Percentiles rank a stretch among this genome's conserved stretches.
Conservation (phyloP, 352 stramenopile species). For the Globisporangium echinulatum region DNA sequence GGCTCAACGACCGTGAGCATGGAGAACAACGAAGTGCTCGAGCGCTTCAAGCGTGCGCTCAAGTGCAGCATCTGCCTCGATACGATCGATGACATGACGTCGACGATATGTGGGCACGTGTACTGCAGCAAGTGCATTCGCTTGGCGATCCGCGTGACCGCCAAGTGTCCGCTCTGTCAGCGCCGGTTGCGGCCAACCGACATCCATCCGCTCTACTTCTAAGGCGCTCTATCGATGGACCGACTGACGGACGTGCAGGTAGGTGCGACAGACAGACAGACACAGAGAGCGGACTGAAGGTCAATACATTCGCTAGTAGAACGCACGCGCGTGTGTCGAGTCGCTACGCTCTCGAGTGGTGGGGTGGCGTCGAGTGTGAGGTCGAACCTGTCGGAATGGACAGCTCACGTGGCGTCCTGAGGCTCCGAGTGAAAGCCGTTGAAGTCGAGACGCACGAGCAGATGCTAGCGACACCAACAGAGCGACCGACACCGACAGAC, state of each 20-base stretch:
- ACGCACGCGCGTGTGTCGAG: too few relatives aligned
- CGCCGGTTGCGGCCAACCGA: constrained; percentile 50
- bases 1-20: constrained; percentile 69
- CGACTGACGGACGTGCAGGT: background rate
- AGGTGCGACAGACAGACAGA: background rate
- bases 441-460: constrained; percentile 56
- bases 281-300: too few relatives aligned
- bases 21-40: constrained; percentile 67
- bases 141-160: constrained; percentile 54
- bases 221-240: constrained; percentile 7
- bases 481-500: background rate
- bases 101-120: constrained; percentile 72
- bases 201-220: constrained; percentile 81
- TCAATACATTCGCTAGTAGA: background rate
- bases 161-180: constrained; percentile 75
- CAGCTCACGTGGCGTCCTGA: background rate
- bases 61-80: constrained; percentile 85
- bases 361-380: too few relatives aligned
- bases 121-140: constrained; percentile 75
- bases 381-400: background rate
- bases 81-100: constrained; percentile 72
- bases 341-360: too few relatives aligned
- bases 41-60: constrained; percentile 66
- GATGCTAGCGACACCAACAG: constrained; percentile 22
- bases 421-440: constrained; percentile 31